phyloP scores from a whole-genome alignment of 179 eudicot species.

The Corrigiola litoralis region DNA sequence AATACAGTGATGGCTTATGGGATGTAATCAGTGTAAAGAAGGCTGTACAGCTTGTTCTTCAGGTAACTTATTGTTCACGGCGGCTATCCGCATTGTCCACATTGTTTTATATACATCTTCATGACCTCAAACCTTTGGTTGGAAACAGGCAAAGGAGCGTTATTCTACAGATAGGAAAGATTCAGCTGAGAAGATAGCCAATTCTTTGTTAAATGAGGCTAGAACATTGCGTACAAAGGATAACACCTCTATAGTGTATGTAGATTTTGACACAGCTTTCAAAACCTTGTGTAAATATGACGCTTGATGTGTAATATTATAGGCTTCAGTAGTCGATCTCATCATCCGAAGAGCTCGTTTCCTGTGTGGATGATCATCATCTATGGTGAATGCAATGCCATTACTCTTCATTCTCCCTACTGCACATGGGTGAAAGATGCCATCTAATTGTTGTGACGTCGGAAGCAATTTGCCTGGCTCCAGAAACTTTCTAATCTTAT shows the following conservation, averaged over 20 bases:
- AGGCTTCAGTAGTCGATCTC: conserved; percentile 8
- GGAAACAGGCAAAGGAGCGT: conserved; percentile 61
- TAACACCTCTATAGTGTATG: conserved; percentile 78
- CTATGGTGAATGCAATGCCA: conserved; percentile 7
- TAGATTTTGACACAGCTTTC: conserved; percentile 61
- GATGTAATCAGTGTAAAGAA: conserved; percentile 79
- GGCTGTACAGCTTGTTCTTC: conserved; percentile 73
- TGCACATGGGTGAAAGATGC: conserved; percentile 6
- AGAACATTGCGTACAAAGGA: conserved; percentile 83
- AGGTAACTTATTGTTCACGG: conserved; percentile 40
- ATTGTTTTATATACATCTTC: neutral
- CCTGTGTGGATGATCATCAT: conserved; percentile 10
- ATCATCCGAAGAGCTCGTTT: conserved; percentile 11
- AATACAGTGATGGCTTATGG: conserved; percentile 93
- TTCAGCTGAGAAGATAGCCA: conserved; percentile 68
- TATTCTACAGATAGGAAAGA: conserved; percentile 32
- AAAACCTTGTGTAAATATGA: conserved; percentile 41
- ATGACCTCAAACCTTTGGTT: neutral
- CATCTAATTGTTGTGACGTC: no score
- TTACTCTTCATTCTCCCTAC: conserved; percentile 4
- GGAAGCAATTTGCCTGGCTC: no score
- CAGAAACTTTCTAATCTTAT: no score
- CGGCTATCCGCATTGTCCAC: neutral
- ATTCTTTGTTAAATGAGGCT: conserved; percentile 71
- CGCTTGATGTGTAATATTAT: conserved; percentile 27